phyloP scores from a whole-genome alignment of 1,139 yeast species.

The Geotrichum bryndzae region DNA sequence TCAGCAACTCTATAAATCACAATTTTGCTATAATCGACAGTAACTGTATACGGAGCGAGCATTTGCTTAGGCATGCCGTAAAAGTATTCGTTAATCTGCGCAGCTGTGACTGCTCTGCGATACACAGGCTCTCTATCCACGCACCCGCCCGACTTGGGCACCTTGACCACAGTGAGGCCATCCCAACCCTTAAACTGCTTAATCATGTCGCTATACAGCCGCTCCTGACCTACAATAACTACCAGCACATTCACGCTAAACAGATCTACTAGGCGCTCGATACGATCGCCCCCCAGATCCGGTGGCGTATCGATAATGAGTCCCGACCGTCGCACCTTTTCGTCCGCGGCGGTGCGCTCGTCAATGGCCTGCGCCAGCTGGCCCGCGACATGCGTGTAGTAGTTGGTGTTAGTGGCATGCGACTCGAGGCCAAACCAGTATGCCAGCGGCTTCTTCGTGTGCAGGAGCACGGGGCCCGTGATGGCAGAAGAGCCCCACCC shows the following conservation, averaged over 20 bases:
- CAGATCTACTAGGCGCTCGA: constrained; percentile 56
- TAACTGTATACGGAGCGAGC: constrained; percentile 70
- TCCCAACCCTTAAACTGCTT: constrained; percentile 38
- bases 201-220: constrained; percentile 57
- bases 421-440: constrained; percentile 70
- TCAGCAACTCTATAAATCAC: constrained; percentile 47
- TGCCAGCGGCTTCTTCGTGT: constrained; percentile 82
- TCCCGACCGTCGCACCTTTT: constrained; percentile 51
- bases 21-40: constrained; percentile 47
- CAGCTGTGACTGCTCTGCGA: constrained; percentile 65
- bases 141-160: constrained; percentile 67
- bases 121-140: constrained; percentile 69
- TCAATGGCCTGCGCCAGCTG: constrained; percentile 55
- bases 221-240: constrained; percentile 39
- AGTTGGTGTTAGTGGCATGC: constrained; percentile 52
- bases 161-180: constrained; percentile 45
- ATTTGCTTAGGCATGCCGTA: constrained; percentile 67
- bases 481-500: constrained; percentile 84
- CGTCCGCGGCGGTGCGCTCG: constrained; percentile 52
- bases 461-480: constrained; percentile 78
- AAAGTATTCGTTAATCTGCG: constrained; percentile 77
- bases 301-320: constrained; percentile 76
- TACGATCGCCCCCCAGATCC: constrained; percentile 28
- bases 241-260: constrained; percentile 44
- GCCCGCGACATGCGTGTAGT: constrained; percentile 52